These are phyloP conservation scores for Penicillium roqueforti DNA, from an alignment of 495 filamentous ascomycete genomes.

Conservation along the genomic window DNA sequence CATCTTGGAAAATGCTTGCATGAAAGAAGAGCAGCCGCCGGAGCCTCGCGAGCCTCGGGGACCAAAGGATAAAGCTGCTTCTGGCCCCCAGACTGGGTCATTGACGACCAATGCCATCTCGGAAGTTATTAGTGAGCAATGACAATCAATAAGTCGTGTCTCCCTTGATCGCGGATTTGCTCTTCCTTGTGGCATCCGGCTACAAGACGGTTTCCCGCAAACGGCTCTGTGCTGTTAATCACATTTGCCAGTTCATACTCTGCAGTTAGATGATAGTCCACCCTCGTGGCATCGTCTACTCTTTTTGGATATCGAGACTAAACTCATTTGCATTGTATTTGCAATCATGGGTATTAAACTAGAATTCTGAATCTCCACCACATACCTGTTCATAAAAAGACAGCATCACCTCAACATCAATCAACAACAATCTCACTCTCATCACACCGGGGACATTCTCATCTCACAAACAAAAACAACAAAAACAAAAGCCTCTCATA, in stretches of 20 bases:
- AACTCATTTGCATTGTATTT: background rate
- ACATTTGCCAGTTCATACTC: background rate
- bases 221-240: background rate
- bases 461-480: background rate
- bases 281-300: background rate
- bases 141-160: constrained; percentile 13
- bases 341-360: background rate
- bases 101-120: constrained; percentile 37
- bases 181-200: background rate
- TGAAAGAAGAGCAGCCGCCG: constrained; percentile 77
- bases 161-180: background rate
- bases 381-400: background rate
- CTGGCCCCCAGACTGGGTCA: constrained; percentile 19
- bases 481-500: background rate
- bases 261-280: background rate
- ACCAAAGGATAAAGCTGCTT: constrained; percentile 22
- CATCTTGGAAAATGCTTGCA: constrained; percentile 92
- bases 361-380: background rate
- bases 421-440: background rate
- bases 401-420: background rate
- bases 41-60: constrained; percentile 16
- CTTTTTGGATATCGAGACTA: background rate
- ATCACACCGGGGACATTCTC: background rate
- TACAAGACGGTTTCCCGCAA: background rate
- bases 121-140: constrained; percentile 32